Evolutionary conservation across 2,329 filamentous ascomycete species (phyloP).

Genomic region (Aquanectria penicillioides): DNA sequence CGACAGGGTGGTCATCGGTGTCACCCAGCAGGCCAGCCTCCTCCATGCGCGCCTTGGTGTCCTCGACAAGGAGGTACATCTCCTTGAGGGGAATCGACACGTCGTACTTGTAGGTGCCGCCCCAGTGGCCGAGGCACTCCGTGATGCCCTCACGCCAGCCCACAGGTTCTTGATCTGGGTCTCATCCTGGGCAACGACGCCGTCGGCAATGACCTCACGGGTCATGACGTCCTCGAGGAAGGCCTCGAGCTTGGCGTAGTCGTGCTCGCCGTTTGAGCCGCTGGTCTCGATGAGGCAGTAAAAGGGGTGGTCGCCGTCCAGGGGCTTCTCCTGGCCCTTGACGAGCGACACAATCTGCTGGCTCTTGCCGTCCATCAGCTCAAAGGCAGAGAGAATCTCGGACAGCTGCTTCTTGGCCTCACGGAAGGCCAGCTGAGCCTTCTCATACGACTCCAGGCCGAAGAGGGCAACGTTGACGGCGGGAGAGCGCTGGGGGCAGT

Average conservation of each 20-base stretch:
- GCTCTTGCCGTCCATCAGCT: slow-evolving; percentile 90
- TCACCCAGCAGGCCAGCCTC: slow-evolving; percentile 82
- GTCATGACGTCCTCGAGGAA: slow-evolving; percentile 95
- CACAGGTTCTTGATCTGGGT: slow-evolving; percentile 88
- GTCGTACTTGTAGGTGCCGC: slow-evolving; percentile 98
- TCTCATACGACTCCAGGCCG: slow-evolving; percentile 88
- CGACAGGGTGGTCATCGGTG: slow-evolving; percentile 78
- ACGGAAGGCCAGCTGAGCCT: slow-evolving; percentile 85
- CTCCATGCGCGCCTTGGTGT: slow-evolving; percentile 77
- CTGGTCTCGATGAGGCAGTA: slow-evolving; percentile 98
- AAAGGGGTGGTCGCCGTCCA: slow-evolving; percentile 88
- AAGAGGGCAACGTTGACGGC: slow-evolving; percentile 97
- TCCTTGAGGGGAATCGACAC: slow-evolving; percentile 90
- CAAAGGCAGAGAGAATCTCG: slow-evolving; percentile 96
- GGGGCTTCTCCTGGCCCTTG: slow-evolving; percentile 79
- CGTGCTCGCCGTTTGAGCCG: slow-evolving; percentile 93
- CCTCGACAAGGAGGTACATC: slow-evolving; percentile 90
- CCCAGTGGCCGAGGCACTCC: slow-evolving; percentile 88
- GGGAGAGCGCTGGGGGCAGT: slow-evolving; percentile 86
- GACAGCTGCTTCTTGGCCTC: slow-evolving; percentile 91
- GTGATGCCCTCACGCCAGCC: slow-evolving; percentile 94
- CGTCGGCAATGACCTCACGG: slow-evolving; percentile 86
- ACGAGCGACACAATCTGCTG: slow-evolving; percentile 81
- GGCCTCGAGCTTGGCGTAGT: slow-evolving; percentile 86
- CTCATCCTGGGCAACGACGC: slow-evolving; percentile 91